phyloP scores from a whole-genome alignment of 2,329 filamentous ascomycete genomes.

The Oidium heveae region DNA sequence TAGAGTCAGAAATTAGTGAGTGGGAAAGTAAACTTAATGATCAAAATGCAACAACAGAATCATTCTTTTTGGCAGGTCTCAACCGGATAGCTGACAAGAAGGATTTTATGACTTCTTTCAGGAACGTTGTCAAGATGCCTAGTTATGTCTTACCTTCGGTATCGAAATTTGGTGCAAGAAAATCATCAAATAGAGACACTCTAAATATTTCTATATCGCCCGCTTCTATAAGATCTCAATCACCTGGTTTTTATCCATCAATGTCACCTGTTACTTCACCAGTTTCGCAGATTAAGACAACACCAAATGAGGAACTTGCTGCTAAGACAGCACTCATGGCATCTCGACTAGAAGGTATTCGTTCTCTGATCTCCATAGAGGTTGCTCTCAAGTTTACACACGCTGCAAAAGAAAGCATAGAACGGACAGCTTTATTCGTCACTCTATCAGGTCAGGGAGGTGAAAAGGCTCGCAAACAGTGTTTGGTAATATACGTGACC shows the following conservation, averaged over 20 bases:
- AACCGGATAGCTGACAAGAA: conserved; percentile 89
- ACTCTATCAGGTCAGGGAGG: conserved; percentile 55
- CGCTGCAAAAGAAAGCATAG: conserved; percentile 64
- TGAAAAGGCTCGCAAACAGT: conserved; percentile 66
- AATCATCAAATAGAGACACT: conserved; percentile 2
- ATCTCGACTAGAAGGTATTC: conserved; percentile 78
- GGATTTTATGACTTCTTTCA: conserved; percentile 89
- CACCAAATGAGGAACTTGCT: conserved; percentile 71
- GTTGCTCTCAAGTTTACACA: conserved; percentile 78
- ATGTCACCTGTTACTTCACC: conserved; percentile 7
- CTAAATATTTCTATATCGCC: conserved; percentile 13
- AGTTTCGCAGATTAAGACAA: conserved; percentile 28
- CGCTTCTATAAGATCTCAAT: conserved; percentile 22
- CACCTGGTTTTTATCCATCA: conserved; percentile 19
- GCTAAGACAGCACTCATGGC: conserved; percentile 98
- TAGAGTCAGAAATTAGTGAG: conserved; percentile 48
- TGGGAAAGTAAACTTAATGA: conserved; percentile 89
- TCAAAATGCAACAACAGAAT: conserved; percentile 74
- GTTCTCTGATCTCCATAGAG: conserved; percentile 86
- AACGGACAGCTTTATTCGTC: conserved; percentile 64
- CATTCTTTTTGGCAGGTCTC: conserved; percentile 86
- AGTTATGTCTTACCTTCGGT: conserved; percentile 57
- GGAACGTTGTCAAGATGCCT: conserved; percentile 97
- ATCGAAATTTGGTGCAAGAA: conserved; percentile 2
- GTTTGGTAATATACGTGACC: conserved; percentile 65